phyloP scores from a whole-genome alignment of 495 filamentous ascomycete species.

The Hypoxylon intermedium region DNA sequence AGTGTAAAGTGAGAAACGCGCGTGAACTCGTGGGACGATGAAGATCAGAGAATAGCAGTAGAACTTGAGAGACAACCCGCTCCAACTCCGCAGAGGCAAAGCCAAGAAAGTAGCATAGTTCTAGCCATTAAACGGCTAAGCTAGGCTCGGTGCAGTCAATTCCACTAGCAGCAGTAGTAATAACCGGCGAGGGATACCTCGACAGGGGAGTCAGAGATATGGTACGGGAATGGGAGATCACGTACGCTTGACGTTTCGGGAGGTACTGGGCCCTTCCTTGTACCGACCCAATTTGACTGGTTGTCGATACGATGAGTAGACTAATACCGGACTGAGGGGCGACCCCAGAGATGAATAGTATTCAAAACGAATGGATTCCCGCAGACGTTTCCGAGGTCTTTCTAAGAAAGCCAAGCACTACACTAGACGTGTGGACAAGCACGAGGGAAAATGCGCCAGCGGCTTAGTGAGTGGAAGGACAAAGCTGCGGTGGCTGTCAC shows the following conservation, averaged over 20 bases:
- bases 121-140: constrained; percentile 35
- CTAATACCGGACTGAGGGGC: constrained; percentile 22
- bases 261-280: constrained; percentile 27
- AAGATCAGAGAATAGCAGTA: constrained; percentile 26
- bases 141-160: constrained; percentile 28
- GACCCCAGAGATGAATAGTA: constrained; percentile 23
- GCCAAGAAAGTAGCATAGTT: constrained; percentile 37
- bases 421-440: constrained; percentile 13
- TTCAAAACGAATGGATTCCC: constrained; percentile 28
- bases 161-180: constrained; percentile 31
- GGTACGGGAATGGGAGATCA: constrained; percentile 42
- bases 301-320: constrained; percentile 15
- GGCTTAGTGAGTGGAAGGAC: constrained; percentile 21
- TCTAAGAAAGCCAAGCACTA: constrained; percentile 23
- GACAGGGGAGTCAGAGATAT: constrained; percentile 44
- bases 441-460: constrained; percentile 29
- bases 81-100: too few relatives aligned
- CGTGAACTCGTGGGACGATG: constrained; percentile 19
- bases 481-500: constrained; percentile 30
- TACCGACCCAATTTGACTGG: constrained; percentile 27
- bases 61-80: constrained; percentile 26
- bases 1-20: constrained; percentile 24
- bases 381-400: constrained; percentile 21
- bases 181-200: constrained; percentile 41
- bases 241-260: constrained; percentile 53